Evolutionary conservation across 495 filamentous ascomycete species (phyloP).

Genomic region (Trichocladium antarcticum): DNA sequence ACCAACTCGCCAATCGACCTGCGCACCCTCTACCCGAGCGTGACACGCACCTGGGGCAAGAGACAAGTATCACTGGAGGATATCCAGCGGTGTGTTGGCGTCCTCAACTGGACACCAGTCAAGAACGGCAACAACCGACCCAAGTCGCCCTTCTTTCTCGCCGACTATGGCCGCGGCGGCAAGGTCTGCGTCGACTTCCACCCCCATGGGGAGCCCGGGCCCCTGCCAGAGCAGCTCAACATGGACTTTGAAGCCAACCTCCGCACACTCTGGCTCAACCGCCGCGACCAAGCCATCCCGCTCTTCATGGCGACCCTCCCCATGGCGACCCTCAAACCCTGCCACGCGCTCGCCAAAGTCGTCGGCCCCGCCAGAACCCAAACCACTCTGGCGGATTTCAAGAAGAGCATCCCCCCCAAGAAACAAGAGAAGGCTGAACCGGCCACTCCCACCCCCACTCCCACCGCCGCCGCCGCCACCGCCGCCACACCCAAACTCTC

Average conservation of each 20-base stretch:
- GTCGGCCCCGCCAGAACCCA: constrained; percentile 45
- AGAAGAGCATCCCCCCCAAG: constrained; percentile 38
- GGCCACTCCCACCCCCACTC: constrained; percentile 11
- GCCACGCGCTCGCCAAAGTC: constrained; percentile 36
- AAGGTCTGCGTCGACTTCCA: constrained; percentile 37
- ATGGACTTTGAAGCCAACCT: constrained; percentile 42
- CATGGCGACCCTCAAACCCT: constrained; percentile 40
- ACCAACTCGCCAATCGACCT: constrained; percentile 47
- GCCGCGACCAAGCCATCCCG: constrained; percentile 11
- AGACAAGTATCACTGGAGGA: constrained; percentile 48
- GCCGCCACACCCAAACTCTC: constrained; percentile 20
- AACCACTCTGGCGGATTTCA: constrained; percentile 50
- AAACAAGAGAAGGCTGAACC: constrained; percentile 25
- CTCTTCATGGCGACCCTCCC: constrained; percentile 46
- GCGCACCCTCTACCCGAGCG: constrained; percentile 40
- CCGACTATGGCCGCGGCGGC: constrained; percentile 47
- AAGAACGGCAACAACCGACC: constrained; percentile 3
- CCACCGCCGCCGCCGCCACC: constrained; percentile 25
- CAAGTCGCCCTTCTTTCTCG: constrained; percentile 36
- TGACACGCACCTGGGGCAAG: constrained; percentile 51
- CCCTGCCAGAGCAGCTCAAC: constrained; percentile 47
- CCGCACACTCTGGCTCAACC: constrained; percentile 35
- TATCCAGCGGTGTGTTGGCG: constrained; percentile 44
- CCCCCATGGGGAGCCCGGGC: constrained; percentile 22
- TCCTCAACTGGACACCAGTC: constrained; percentile 28